phyloP scores from a whole-genome alignment of 108 stramenopile genomes.

The Poteriospumella lacustris region DNA sequence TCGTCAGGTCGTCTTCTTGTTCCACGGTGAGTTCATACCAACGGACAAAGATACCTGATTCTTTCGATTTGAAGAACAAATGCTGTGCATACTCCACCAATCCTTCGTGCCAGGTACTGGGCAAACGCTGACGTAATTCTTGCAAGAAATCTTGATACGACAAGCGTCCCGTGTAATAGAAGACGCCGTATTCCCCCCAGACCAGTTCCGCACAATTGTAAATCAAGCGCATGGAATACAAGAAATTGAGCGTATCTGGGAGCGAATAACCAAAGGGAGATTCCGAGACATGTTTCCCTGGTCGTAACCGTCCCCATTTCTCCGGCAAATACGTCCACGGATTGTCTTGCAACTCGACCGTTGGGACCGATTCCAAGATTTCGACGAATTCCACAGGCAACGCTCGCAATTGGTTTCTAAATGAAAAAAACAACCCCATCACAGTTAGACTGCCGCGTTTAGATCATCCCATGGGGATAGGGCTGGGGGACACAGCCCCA shows the following conservation, averaged over 20 bases:
- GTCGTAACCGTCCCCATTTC: background rate
- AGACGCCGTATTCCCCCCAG: slow-evolving; percentile 13
- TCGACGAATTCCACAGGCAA: slow-evolving; percentile 22
- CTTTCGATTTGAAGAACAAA: slow-evolving; percentile 13
- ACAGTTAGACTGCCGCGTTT: too few relatives aligned
- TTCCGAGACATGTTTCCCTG: background rate
- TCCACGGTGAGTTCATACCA: slow-evolving; percentile 1
- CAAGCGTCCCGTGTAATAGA: background rate
- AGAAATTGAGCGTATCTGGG: background rate
- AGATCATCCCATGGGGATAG: too few relatives aligned
- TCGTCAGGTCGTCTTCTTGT: background rate
- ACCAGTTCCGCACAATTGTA: background rate
- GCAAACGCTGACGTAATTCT: background rate
- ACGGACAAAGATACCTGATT: slow-evolving; percentile 16
- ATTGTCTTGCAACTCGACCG: background rate
- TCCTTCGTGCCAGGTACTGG: slow-evolving; percentile 13
- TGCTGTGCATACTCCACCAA: background rate
- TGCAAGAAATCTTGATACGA: background rate
- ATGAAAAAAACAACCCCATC: too few relatives aligned
- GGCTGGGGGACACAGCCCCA: too few relatives aligned
- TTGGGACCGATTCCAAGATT: slow-evolving; percentile 10
- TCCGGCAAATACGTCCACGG: slow-evolving; percentile 15
- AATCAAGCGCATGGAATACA: background rate
- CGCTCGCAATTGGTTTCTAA: slow-evolving; percentile 14
- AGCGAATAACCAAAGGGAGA: slow-evolving; percentile 1